Evolutionary conservation across 148 eudicot species (phyloP).

Genomic region (Vaccinium myrtillus): DNA sequence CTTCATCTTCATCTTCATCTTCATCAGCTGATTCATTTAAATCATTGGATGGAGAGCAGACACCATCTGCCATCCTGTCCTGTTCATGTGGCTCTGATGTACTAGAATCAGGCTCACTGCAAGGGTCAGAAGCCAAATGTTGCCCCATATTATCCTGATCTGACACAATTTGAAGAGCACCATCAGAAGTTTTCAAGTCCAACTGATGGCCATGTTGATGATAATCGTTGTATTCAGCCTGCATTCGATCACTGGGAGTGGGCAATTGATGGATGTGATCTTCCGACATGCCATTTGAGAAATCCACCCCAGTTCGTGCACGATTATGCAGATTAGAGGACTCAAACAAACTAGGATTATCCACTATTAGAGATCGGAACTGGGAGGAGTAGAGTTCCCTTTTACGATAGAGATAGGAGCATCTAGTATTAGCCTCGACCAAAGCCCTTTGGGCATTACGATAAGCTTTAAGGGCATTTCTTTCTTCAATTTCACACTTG

Average conservation of each 20-base stretch:
- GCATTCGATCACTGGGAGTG: conserved; percentile 32
- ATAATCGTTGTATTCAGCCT: conserved; percentile 30
- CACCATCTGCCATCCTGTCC: conserved; percentile 30
- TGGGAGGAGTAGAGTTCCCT: conserved; percentile 60
- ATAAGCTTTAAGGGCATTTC: conserved; percentile 60
- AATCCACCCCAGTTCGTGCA: conserved; percentile 28
- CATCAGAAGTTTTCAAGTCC: conserved; percentile 41
- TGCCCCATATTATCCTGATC: conserved; percentile 33
- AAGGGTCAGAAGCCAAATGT: conserved; percentile 43
- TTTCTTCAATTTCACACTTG: conserved; percentile 72
- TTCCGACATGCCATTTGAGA: conserved; percentile 31
- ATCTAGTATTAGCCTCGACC: conserved; percentile 66
- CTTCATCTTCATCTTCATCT: conserved; percentile 50
- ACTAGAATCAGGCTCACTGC: conserved; percentile 66
- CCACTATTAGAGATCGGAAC: conserved; percentile 46
- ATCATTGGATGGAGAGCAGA: conserved; percentile 40
- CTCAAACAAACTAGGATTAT: conserved; percentile 38
- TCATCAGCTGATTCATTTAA: conserved; percentile 35
- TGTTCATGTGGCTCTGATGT: conserved; percentile 40
- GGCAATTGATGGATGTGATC: conserved; percentile 39
- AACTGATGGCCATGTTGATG: conserved; percentile 34
- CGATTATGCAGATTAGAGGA: conserved; percentile 36
- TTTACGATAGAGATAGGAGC: conserved; percentile 55
- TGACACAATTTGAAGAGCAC: conserved; percentile 31
- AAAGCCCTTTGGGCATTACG: conserved; percentile 69